Conservation (phyloP, 2,329 filamentous ascomycete genomes). For the Ascochyta lentis region DNA sequence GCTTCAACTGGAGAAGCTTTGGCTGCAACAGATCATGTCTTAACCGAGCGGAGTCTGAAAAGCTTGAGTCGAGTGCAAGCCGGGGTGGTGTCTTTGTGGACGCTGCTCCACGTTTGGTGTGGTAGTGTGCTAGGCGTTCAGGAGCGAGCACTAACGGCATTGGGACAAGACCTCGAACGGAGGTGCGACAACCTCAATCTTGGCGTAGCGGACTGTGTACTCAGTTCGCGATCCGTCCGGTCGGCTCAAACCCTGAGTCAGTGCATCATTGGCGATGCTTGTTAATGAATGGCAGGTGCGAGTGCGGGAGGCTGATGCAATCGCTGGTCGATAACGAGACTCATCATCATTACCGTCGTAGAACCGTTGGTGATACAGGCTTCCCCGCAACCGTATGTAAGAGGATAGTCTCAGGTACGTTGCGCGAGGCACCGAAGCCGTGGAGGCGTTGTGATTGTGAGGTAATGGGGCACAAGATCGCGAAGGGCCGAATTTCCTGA, state of each 20-base stretch:
- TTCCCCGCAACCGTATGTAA: constrained; percentile 14
- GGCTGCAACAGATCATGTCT: constrained; percentile 38
- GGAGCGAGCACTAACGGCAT: constrained; percentile 25
- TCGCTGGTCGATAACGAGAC: constrained; percentile 15
- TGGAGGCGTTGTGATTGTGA: not conserved
- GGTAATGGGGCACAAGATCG: not conserved
- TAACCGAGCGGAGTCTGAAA: constrained; percentile 29
- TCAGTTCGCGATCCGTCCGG: constrained; percentile 26
- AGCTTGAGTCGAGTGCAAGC: constrained; percentile 26
- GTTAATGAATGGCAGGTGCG: constrained; percentile 26
- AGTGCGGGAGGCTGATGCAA: constrained; percentile 26
- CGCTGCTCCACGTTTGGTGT: constrained; percentile 27
- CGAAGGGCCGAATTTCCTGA: not conserved
- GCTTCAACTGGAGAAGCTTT: constrained; percentile 42
- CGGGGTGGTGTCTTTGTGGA: constrained; percentile 18
- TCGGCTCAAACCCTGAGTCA: constrained; percentile 12
- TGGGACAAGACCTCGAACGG: constrained; percentile 28
- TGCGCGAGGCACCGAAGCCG: constrained; percentile 6
- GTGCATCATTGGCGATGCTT: constrained; percentile 21
- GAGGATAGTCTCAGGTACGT: constrained; percentile 12
- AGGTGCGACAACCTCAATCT: constrained; percentile 38
- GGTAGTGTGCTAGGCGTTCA: constrained; percentile 26
- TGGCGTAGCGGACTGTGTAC: constrained; percentile 5
- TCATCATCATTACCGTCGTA: not conserved
- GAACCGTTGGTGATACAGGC: constrained; percentile 18